Conservation (phyloP, 805 yeast species). For the Candida arabinofermentans region DNA sequence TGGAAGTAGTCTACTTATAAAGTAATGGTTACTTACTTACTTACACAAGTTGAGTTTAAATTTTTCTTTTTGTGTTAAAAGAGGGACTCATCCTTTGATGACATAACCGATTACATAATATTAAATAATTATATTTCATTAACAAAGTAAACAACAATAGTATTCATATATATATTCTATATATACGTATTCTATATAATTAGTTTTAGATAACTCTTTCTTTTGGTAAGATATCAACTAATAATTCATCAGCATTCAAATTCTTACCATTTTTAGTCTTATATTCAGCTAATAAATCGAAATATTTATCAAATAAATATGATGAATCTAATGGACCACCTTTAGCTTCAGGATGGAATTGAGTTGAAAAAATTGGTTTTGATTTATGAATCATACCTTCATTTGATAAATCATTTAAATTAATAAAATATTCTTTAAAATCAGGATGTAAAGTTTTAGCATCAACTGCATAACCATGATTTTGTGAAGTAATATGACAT, state of each 20-base stretch:
- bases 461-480: slow-evolving; percentile 98
- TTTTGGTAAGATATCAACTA: slow-evolving; percentile 61
- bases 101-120: background rate
- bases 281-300: slow-evolving; percentile 62
- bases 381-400: slow-evolving; percentile 93
- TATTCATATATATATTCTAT: background rate
- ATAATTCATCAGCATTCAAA: slow-evolving; percentile 40
- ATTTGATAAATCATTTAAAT: slow-evolving; percentile 91
- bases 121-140: background rate
- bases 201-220: slow-evolving; percentile 50
- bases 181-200: no score
- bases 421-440: slow-evolving; percentile 85
- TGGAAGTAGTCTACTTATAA: background rate
- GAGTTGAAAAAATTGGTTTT: slow-evolving; percentile 92
- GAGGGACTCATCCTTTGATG: background rate
- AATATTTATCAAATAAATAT: slow-evolving; percentile 86
- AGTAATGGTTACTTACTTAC: no score
- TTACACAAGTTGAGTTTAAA: no score
- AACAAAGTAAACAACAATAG: background rate
- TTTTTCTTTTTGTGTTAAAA: background rate
- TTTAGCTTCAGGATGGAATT: slow-evolving; percentile 99
- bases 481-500: slow-evolving; percentile 97
- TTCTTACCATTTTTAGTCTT: slow-evolving; percentile 40
- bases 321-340: slow-evolving; percentile 97
- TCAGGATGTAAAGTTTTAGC: slow-evolving; percentile 66